phyloP scores from a whole-genome alignment of 1,139 yeast species.

The Hyphopichia wangnamkhiaoensis region DNA sequence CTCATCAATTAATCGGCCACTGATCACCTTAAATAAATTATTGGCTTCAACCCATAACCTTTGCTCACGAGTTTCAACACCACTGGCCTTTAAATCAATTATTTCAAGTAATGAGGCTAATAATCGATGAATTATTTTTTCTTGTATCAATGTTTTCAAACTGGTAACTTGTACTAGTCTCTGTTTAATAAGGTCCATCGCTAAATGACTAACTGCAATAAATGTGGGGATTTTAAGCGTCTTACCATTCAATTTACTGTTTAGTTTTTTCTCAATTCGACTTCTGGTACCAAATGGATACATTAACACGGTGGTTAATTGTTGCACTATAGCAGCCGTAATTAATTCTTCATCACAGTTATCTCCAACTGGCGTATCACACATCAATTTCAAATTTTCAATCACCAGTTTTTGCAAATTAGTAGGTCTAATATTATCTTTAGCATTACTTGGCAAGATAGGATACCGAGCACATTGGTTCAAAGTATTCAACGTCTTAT shows the following conservation, averaged over 20 bases:
- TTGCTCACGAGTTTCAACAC: constrained; percentile 23
- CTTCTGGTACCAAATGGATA: constrained; percentile 63
- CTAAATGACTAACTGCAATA: constrained; percentile 57
- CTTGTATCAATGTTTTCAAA: constrained; percentile 38
- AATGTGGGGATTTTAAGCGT: constrained; percentile 63
- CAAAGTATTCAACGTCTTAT: constrained; percentile 46
- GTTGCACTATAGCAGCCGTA: constrained; percentile 50
- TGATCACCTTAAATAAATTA: constrained; percentile 27
- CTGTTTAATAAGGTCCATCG: constrained; percentile 43
- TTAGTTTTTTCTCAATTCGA: constrained; percentile 45
- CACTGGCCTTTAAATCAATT: constrained; percentile 35
- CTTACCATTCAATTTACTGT: constrained; percentile 22
- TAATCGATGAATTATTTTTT: constrained; percentile 42
- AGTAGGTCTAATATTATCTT: constrained; percentile 53
- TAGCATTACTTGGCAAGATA: constrained; percentile 48
- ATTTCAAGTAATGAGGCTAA: constrained; percentile 27
- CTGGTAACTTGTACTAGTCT: constrained; percentile 34
- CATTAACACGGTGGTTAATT: constrained; percentile 51
- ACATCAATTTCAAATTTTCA: constrained; percentile 40
- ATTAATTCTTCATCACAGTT: constrained; percentile 29
- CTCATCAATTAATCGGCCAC: constrained; percentile 18
- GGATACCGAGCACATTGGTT: constrained; percentile 70
- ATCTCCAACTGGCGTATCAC: constrained; percentile 8
- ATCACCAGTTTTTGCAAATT: constrained; percentile 55
- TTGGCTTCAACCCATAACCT: constrained; percentile 47